Evolutionary conservation across 2,329 filamentous ascomycete species (phyloP).

Genomic region (Fusarium aywerte): DNA sequence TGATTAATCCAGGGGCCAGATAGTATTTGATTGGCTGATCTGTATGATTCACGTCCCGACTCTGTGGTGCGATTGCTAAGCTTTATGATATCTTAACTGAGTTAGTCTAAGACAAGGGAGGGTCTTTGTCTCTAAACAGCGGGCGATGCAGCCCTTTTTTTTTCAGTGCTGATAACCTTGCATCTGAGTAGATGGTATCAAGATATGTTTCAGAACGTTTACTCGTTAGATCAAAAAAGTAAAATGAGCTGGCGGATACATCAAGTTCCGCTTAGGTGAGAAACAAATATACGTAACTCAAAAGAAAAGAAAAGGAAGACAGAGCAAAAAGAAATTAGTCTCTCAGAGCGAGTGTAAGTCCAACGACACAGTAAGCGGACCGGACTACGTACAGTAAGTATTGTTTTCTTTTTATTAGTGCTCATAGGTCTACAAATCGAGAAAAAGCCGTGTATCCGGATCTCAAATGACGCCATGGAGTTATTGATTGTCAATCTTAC

Average conservation of each 20-base stretch:
- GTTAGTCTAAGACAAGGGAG: not conserved
- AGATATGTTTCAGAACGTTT: not conserved
- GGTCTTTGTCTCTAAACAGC: not conserved
- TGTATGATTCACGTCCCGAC: constrained; percentile 5
- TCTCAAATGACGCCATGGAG: constrained; percentile 15
- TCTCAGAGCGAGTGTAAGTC: not conserved
- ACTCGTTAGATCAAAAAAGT: not conserved
- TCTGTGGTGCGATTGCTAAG: constrained; percentile 39
- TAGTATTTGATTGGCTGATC: constrained; percentile 29
- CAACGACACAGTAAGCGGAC: not conserved
- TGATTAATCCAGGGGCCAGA: constrained; percentile 37
- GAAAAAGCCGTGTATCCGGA: constrained; percentile 13
- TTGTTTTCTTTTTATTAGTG: constrained; percentile 8
- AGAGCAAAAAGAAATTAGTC: not conserved
- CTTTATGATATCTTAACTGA: constrained; percentile 4
- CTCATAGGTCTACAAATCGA: constrained; percentile 23
- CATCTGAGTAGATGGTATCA: not conserved
- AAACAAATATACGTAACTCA: not conserved
- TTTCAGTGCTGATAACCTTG: constrained; percentile 34
- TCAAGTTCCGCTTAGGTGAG: constrained; percentile 20
- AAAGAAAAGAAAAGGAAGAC: not conserved
- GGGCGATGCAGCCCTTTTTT: not conserved
- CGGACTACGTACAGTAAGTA: not conserved
- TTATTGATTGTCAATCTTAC: not conserved
- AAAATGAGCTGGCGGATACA: constrained; percentile 14